Evolutionary conservation across 106 monocot genomes (phyloP), one percentile per base, ranked within the genome.

Genomic region (Apostasia ramifera): DNA sequence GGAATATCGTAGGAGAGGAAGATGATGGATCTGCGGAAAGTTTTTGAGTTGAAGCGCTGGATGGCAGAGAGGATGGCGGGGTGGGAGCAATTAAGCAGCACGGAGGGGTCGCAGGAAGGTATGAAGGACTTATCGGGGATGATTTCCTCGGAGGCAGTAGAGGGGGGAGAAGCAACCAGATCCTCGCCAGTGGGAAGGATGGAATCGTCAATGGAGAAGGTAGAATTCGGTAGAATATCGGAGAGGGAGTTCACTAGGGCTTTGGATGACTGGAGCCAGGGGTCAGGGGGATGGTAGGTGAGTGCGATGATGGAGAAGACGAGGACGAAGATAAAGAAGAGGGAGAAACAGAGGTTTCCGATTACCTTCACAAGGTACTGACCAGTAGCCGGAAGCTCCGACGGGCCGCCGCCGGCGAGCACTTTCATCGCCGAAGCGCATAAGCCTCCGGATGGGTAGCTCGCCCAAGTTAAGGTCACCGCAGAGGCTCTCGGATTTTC

Each of bases 261-360:
- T 55, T 69, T 69, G 80, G 91, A 76, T 58, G 91, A 82, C 70
- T 87, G 72, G 55, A 92, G 70, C 91, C 91, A 92, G 53, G 91
- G 91, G 59, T 92, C 91, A 12, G 88, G 82, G 40, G 88, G 88
- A 52, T 52, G 84, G 88, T 92, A 92, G 61, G 91, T 92, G 67
- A 92, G 67, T 73, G 88, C 91, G 68, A 88, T 75, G 82, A 88
- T 88, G 49, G 91, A 88, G 78, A 92, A 76, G 67, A 88, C 68
- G 40, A 92, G 84, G 38, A 92, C 91, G 54, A 82, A 76, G 57
- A 92, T 41, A 52, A 88, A 87, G 80, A 92, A 92, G 76, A 78
- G 13, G 61, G 87, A 85, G 78, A 92, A 92, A 78, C 84, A 85
- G 40, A 88, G 70, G 59, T 92, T 92, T 70, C 80, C 57, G 51